A percentile compares a stretch with the other conserved stretches of the same genome.
phyloP scores from a whole-genome alignment of 176 grass and related monocot species.

The Chloris gayana region DNA sequence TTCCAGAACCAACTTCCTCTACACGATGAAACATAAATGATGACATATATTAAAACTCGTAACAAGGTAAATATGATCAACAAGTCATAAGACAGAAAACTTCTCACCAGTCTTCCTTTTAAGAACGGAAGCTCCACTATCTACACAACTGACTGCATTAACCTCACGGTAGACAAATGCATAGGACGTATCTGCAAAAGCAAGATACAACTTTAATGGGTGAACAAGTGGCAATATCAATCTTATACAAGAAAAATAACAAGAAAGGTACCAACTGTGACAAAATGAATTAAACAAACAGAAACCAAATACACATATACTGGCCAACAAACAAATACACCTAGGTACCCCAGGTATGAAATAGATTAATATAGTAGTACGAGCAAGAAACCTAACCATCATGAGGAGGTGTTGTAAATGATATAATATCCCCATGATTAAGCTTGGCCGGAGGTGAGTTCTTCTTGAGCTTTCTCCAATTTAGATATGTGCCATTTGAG shows the following conservation, averaged over 20 bases:
- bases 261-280: not conserved
- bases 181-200: constrained; percentile 72
- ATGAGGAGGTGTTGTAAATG: constrained; percentile 62
- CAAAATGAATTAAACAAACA: not conserved
- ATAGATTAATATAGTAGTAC: not conserved
- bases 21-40: constrained; percentile 28
- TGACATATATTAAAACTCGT: constrained; percentile 9
- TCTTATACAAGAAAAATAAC: not conserved
- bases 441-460: constrained; percentile 60
- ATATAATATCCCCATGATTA: constrained; percentile 83
- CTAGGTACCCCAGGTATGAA: not conserved
- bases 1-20: constrained; percentile 66
- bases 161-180: constrained; percentile 94
- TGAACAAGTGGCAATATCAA: not conserved
- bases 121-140: constrained; percentile 49
- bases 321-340: constrained; percentile 12
- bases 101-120: constrained; percentile 90
- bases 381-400: constrained; percentile 46
- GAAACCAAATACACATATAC: not conserved
- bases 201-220: constrained; percentile 14
- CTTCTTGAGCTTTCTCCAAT: constrained; percentile 73
- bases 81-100: constrained; percentile 25
- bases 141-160: constrained; percentile 27
- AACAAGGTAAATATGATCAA: not conserved
- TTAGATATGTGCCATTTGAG: constrained; percentile 83